Conservation (phyloP, 2,329 filamentous ascomycete species). For the Neoarthrinium moseri region DNA sequence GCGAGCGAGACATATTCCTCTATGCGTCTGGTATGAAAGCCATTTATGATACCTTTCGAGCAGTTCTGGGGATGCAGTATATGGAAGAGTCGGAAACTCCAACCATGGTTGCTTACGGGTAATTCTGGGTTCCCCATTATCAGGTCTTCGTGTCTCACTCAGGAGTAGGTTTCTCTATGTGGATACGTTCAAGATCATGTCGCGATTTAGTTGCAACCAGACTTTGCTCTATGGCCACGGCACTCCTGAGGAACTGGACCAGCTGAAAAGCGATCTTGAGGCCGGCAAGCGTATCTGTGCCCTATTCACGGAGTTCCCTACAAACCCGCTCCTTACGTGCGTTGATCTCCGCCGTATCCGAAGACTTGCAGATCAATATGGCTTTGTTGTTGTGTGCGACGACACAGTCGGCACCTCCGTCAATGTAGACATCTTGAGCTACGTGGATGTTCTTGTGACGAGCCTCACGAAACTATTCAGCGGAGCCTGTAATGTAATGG, state of each 20-base stretch:
- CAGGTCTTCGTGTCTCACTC: neutral
- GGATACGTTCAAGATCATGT: neutral
- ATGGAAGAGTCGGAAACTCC: too few relatives aligned
- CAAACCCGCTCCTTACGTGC: conserved; percentile 68
- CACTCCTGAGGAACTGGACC: neutral
- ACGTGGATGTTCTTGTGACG: conserved; percentile 69
- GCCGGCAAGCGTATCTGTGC: neutral
- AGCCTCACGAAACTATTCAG: conserved; percentile 74
- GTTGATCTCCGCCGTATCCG: conserved; percentile 68
- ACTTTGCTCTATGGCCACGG: neutral
- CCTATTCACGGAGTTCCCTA: conserved; percentile 69
- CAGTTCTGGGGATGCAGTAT: too few relatives aligned
- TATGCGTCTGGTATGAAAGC: too few relatives aligned
- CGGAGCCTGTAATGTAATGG: conserved; percentile 76
- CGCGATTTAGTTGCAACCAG: neutral
- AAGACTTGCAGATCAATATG: conserved; percentile 61
- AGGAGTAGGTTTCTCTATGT: neutral
- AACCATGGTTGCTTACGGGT: too few relatives aligned
- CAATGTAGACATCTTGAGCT: conserved; percentile 69
- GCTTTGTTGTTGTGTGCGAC: conserved; percentile 71
- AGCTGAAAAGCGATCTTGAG: neutral
- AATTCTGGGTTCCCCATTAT: neutral
- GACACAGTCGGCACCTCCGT: conserved; percentile 75
- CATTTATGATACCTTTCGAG: too few relatives aligned
- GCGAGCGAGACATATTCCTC: too few relatives aligned